Evolutionary conservation across 2,329 filamentous ascomycete species (phyloP), one percentile per base, ranked within the genome.

Genomic region (Colletotrichum caudatum): DNA sequence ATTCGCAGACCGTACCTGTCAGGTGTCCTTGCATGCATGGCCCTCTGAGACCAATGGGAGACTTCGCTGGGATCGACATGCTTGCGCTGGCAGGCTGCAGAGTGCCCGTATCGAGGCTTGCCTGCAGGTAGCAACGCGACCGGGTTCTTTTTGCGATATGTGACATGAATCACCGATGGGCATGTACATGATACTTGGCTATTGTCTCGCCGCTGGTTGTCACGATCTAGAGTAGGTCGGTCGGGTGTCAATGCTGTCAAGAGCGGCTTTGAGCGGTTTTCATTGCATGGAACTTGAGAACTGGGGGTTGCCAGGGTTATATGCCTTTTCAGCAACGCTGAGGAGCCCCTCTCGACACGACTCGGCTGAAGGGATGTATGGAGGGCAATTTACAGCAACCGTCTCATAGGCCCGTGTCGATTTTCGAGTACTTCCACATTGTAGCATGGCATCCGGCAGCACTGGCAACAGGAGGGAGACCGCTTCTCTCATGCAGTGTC

Each of bases 21-120:
- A 33, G 23, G 53, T 69, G 60, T 64, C 54, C 65, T 64, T 72
- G 65, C 48, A 46, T 56, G 53, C 69, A 64, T 37, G 44, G 29
- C 29, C 29, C n/a, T 46, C 9, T 9, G 50, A 48, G 50, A 54
- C 69, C 69, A 72, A 69, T 69, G 64, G 66, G 59, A n/a, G 26
- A 44, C 35, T 64, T 69, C 59, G 50, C 46, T 20, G 18, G 37
- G 23, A 54, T 46, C 61, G 37, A 23, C 33, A 23, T 46, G n/a
- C 54, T 29, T 46, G 53, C 53, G 53, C 61, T 26, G 51, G 63
- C 63, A 48, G 14, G 59, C 59, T 64, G 59, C 54, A 35, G 23
- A 60, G 20, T 41, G 54, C 66, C 59, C 29, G 44, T 41, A 20
- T 37, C 20, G 37, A 64, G 54, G 46, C 29, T 50, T 50, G 41